Conservation (phyloP, 2,329 filamentous ascomycete species). For the Pseudogymnoascus verrucosus region DNA sequence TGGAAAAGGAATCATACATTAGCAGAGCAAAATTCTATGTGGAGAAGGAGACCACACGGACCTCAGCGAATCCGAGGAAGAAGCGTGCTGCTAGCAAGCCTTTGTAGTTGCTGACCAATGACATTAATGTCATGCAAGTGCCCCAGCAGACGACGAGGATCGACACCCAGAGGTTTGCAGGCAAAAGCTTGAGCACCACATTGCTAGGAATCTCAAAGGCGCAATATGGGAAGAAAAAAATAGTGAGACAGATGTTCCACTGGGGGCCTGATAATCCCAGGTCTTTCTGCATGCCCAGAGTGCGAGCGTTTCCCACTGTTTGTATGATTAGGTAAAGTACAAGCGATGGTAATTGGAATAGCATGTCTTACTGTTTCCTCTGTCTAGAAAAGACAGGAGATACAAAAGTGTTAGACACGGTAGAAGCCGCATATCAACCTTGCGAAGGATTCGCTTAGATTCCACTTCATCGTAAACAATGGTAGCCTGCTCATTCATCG, state of each 20-base stretch:
- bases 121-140: constrained; percentile 42
- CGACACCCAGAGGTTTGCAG: constrained; percentile 42
- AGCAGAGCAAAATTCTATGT: not conserved
- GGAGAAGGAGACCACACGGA: not conserved
- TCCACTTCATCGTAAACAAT: constrained; percentile 6
- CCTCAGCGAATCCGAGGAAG: constrained; percentile 48
- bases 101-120: constrained; percentile 53
- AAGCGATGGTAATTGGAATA: not conserved
- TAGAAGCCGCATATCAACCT: constrained; percentile 44
- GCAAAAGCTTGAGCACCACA: constrained; percentile 43
- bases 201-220: constrained; percentile 42
- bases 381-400: constrained; percentile 47
- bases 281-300: constrained; percentile 11
- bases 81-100: constrained; percentile 55
- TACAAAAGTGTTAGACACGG: constrained; percentile 48
- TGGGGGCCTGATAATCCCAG: constrained; percentile 11
- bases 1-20: not conserved
- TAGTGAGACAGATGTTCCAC: constrained; percentile 32
- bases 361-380: constrained; percentile 28
- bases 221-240: constrained; percentile 47
- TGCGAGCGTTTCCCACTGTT: constrained; percentile 13
- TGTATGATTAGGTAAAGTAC: not conserved
- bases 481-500: not conserved
- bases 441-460: constrained; percentile 33
- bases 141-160: constrained; percentile 30